Conservation (phyloP, 345 rosid genomes). For the Pelargonium nanum region DNA sequence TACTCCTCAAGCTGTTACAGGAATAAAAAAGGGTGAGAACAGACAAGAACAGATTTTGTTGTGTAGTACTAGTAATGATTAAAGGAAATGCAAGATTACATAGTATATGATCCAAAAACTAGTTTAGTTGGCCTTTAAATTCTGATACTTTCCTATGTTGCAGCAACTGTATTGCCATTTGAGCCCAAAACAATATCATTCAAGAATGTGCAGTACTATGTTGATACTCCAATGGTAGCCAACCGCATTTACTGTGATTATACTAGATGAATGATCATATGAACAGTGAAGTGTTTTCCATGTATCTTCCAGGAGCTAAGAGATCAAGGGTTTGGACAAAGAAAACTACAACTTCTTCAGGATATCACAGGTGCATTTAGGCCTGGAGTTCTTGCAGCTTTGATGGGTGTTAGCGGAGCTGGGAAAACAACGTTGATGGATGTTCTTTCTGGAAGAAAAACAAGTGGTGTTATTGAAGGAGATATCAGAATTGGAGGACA, state of each 20-base stretch:
- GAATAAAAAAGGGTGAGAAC: neutral
- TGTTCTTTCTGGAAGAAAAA: constrained; percentile 48
- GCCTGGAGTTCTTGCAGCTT: constrained; percentile 36
- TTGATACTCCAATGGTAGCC: constrained; percentile 26
- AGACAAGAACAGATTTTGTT: constrained; percentile 17
- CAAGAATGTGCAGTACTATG: constrained; percentile 19
- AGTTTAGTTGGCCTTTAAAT: neutral
- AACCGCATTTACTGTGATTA: too few relatives aligned
- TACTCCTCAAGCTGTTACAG: constrained; percentile 7
- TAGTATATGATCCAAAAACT: neutral
- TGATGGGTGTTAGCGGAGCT: constrained; percentile 40
- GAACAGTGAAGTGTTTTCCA: neutral
- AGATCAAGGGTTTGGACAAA: constrained; percentile 21
- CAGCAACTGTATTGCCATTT: constrained; percentile 25
- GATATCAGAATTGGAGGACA: constrained; percentile 31
- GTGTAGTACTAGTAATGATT: constrained; percentile 6
- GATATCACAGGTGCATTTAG: constrained; percentile 34
- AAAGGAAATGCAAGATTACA: neutral
- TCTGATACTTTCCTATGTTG: neutral
- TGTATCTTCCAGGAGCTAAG: constrained; percentile 14
- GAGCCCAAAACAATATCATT: constrained; percentile 26
- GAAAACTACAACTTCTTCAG: constrained; percentile 25
- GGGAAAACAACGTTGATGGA: constrained; percentile 45
- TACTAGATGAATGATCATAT: too few relatives aligned
- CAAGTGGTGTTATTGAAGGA: constrained; percentile 31